Percentiles rank a stretch among this genome's conserved stretches.
phyloP scores from a whole-genome alignment of 2,329 filamentous ascomycete species.

The Didymella exigua region DNA sequence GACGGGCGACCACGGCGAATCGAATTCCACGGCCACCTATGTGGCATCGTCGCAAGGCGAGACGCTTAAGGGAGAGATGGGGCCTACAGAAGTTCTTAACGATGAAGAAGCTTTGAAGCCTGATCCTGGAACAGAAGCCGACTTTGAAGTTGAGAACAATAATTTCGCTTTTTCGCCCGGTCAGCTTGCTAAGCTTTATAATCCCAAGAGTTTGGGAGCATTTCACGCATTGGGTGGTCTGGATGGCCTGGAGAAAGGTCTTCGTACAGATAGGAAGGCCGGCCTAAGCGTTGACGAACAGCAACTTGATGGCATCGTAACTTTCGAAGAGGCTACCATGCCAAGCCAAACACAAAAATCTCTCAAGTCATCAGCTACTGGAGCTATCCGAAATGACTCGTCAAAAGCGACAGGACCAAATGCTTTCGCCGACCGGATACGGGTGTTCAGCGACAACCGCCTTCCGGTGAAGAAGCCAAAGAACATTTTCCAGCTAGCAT shows the following conservation, averaged over 20 bases:
- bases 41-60: constrained; percentile 54
- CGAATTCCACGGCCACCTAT: constrained; percentile 64
- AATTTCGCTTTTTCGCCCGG: constrained; percentile 85
- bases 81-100: constrained; percentile 62
- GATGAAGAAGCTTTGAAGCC: constrained; percentile 74
- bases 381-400: not conserved
- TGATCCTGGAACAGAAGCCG: constrained; percentile 74
- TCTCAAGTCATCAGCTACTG: constrained; percentile 25
- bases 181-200: constrained; percentile 79
- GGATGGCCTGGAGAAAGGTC: constrained; percentile 72
- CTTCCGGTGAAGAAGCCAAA: constrained; percentile 74
- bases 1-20: constrained; percentile 59
- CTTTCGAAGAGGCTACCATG: constrained; percentile 68
- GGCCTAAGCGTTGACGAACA: constrained; percentile 75
- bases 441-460: constrained; percentile 72
- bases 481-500: constrained; percentile 72
- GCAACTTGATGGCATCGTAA: constrained; percentile 65
- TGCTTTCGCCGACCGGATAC: constrained; percentile 66
- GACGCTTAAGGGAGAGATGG: constrained; percentile 49
- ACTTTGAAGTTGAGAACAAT: constrained; percentile 74
- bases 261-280: constrained; percentile 67
- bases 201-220: constrained; percentile 76
- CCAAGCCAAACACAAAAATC: constrained; percentile 22
- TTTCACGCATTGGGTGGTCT: constrained; percentile 78
- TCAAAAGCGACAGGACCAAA: constrained; percentile 26